Conservation (phyloP, 129 eudicot species). For the Ambrosia trifida region DNA sequence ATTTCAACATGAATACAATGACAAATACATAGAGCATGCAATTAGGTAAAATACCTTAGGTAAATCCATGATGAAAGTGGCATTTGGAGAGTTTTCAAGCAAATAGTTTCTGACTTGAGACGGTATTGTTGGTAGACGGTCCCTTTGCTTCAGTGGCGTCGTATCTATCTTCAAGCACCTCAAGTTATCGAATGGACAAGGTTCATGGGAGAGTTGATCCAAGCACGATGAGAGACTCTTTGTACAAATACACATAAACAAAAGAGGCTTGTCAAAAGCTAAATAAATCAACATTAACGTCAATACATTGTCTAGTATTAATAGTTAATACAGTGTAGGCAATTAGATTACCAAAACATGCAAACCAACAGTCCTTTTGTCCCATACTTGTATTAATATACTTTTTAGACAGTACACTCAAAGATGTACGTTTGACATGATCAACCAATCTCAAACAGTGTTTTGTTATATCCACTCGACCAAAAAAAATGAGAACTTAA, state of each 20-base stretch:
- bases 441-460: too few species aligned
- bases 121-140: neutral
- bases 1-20: neutral
- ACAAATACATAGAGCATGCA: neutral
- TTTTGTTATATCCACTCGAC: too few species aligned
- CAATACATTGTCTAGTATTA: too few species aligned
- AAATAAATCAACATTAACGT: too few species aligned
- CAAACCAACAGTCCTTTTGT: too few species aligned
- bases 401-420: too few species aligned
- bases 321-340: too few species aligned
- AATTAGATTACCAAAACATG: too few species aligned
- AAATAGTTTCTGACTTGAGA: conserved; percentile 18
- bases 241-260: neutral
- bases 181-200: conserved; percentile 12
- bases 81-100: conserved; percentile 26
- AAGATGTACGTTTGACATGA: too few species aligned
- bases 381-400: too few species aligned
- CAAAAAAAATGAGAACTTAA: too few species aligned
- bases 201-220: conserved; percentile 11
- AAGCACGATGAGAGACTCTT: neutral
- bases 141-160: neutral
- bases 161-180: conserved; percentile 22
- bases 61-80: conserved; percentile 1
- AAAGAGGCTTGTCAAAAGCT: neutral
- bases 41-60: conserved; percentile 4